Evolutionary conservation across 2,329 filamentous ascomycete genomes (phyloP).

Genomic region (Pseudogymnoascus sp.): DNA sequence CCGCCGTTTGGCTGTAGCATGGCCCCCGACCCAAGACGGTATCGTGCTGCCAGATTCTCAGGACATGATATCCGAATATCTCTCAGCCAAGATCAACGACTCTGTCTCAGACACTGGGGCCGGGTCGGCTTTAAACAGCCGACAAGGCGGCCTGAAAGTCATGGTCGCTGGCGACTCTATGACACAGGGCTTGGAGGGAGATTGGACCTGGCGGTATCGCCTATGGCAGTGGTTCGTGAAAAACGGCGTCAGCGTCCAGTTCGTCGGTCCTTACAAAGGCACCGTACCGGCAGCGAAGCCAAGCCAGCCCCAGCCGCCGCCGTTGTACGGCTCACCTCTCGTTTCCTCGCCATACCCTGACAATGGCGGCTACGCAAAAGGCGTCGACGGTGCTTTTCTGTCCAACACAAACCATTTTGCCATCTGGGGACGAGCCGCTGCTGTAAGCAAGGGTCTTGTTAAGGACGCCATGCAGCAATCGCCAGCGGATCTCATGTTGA

Average conservation of each 20-base stretch:
- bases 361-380: slow-evolving; percentile 31
- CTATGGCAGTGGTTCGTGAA: slow-evolving; percentile 34
- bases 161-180: slow-evolving; percentile 38
- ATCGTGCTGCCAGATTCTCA: not conserved
- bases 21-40: not conserved
- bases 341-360: not conserved
- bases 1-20: not conserved
- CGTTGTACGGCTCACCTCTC: not conserved
- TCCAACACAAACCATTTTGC: slow-evolving; percentile 32
- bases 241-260: slow-evolving; percentile 21
- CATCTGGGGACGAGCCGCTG: slow-evolving; percentile 31
- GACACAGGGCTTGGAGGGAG: slow-evolving; percentile 35
- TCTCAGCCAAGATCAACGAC: not conserved
- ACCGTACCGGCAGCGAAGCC: slow-evolving; percentile 24
- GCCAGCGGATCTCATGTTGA: slow-evolving; percentile 1
- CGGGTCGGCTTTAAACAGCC: not conserved
- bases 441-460: slow-evolving; percentile 26
- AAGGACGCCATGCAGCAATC: slow-evolving; percentile 28
- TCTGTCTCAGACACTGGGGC: not conserved
- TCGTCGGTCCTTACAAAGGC: slow-evolving; percentile 36
- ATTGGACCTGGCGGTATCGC: slow-evolving; percentile 40
- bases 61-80: not conserved
- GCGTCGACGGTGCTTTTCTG: slow-evolving; percentile 24
- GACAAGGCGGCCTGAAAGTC: not conserved
- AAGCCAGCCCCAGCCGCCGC: slow-evolving; percentile 16